Conservation (phyloP, 2,329 filamentous ascomycete species). For the Aspergillus sp. region DNA sequence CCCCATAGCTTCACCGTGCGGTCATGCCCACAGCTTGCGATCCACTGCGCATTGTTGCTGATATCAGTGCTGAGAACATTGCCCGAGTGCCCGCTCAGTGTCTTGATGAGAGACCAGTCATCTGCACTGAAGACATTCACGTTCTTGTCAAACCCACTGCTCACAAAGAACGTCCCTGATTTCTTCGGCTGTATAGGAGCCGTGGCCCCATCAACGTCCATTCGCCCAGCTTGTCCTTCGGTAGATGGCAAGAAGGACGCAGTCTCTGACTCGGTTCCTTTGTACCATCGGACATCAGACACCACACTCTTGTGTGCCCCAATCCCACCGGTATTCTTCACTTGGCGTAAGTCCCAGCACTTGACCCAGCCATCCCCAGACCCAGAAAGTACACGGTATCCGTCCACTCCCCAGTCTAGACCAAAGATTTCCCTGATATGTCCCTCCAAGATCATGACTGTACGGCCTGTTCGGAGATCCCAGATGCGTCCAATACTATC, state of each 20-base stretch:
- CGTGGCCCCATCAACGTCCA: conserved; percentile 33
- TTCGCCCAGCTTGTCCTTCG: conserved; percentile 63
- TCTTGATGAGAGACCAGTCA: conserved; percentile 89
- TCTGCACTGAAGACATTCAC: conserved; percentile 96
- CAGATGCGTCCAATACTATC: conserved; percentile 95
- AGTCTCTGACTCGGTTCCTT: conserved; percentile 72
- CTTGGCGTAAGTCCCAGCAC: conserved; percentile 94
- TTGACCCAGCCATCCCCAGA: conserved; percentile 95
- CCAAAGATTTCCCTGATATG: conserved; percentile 93
- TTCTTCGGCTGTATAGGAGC: conserved; percentile 68
- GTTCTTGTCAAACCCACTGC: conserved; percentile 87
- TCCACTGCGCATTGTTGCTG: conserved; percentile 82
- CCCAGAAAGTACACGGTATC: conserved; percentile 87
- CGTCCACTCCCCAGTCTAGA: conserved; percentile 88
- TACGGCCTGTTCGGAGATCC: conserved; percentile 89
- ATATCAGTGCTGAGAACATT: conserved; percentile 91
- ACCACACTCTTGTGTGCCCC: conserved; percentile 91
- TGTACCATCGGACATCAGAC: conserved; percentile 91
- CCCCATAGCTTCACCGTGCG: conserved; percentile 96
- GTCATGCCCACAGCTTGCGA: conserved; percentile 91
- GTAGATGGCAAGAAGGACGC: conserved; percentile 61
- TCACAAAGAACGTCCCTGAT: conserved; percentile 87
- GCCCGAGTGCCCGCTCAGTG: conserved; percentile 83
- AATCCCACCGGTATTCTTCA: conserved; percentile 77
- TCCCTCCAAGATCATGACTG: conserved; percentile 91